Evolutionary conservation across 805 yeast genomes (phyloP).

Genomic region (Ascoidea tarda): DNA sequence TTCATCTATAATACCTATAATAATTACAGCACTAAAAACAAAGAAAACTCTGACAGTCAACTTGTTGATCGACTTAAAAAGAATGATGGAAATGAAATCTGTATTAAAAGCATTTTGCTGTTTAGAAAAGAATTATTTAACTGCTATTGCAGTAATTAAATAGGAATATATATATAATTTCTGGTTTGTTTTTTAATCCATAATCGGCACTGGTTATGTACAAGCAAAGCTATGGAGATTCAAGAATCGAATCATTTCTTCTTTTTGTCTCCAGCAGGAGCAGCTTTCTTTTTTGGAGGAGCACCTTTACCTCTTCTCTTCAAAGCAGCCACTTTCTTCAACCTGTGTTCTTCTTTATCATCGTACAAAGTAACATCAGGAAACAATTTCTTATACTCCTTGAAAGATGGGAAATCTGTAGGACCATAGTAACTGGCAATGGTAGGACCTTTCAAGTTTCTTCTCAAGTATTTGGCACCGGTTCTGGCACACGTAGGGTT

Average conservation of each 20-base stretch:
- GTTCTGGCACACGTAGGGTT: constrained; percentile 56
- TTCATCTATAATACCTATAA: background rate
- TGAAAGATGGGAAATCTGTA: constrained; percentile 50
- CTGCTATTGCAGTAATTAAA: background rate
- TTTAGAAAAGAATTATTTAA: background rate
- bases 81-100: background rate
- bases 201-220: background rate
- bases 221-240: background rate
- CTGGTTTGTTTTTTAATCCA: too few species aligned
- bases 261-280: constrained; percentile 20
- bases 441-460: constrained; percentile 62
- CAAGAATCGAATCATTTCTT: constrained; percentile 14
- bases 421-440: constrained; percentile 63
- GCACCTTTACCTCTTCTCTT: constrained; percentile 86
- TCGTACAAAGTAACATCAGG: constrained; percentile 39
- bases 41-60: too few species aligned
- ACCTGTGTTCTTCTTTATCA: constrained; percentile 57
- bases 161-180: background rate
- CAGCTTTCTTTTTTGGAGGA: constrained; percentile 50
- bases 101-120: background rate
- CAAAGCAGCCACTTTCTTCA: constrained; percentile 40
- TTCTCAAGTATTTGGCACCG: constrained; percentile 56
- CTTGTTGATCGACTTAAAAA: too few species aligned
- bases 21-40: too few species aligned
- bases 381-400: constrained; percentile 39